These are phyloP conservation scores for Deinandra increscens DNA, from an alignment of 129 eudicot species.

Conservation along the genomic window DNA sequence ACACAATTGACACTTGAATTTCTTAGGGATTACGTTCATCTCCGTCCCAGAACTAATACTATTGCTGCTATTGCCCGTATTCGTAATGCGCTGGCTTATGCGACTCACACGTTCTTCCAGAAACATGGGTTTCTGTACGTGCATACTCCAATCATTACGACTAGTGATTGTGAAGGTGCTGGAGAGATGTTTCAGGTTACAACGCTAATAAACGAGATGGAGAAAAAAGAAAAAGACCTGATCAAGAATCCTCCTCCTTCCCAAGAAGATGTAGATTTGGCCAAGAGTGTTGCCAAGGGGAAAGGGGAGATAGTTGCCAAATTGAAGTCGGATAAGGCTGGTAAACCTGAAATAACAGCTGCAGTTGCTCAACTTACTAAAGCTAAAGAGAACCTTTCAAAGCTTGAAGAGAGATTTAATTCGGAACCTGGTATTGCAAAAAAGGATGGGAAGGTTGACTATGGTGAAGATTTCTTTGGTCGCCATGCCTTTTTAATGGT, in stretches of 20 bases:
- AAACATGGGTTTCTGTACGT: too few relatives aligned
- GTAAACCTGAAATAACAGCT: too few relatives aligned
- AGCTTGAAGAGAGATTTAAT: conserved; percentile 62
- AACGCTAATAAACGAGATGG: conserved; percentile 65
- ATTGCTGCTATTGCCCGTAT: too few relatives aligned
- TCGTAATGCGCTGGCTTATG: too few relatives aligned
- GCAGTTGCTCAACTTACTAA: conserved; percentile 67
- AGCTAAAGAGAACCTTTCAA: conserved; percentile 89
- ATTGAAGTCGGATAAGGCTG: conserved; percentile 72
- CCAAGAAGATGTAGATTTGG: conserved; percentile 56
- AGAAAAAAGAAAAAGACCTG: conserved; percentile 73
- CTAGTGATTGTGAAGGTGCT: too few relatives aligned
- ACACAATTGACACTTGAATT: too few relatives aligned
- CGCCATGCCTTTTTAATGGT: conserved; percentile 88
- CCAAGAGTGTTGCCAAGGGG: conserved; percentile 55
- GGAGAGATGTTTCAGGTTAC: too few relatives aligned
- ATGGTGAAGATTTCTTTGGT: conserved; percentile 74
- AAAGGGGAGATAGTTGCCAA: conserved; percentile 66
- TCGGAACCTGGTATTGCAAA: conserved; percentile 63
- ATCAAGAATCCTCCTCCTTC: conserved; percentile 68
- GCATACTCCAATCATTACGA: too few relatives aligned
- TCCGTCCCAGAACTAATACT: too few relatives aligned
- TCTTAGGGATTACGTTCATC: too few relatives aligned
- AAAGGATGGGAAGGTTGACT: conserved; percentile 85
- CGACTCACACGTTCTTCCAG: too few relatives aligned